Conservation (phyloP, 225 moss, liverwort and hornwort species). For the Asterella californica region DNA sequence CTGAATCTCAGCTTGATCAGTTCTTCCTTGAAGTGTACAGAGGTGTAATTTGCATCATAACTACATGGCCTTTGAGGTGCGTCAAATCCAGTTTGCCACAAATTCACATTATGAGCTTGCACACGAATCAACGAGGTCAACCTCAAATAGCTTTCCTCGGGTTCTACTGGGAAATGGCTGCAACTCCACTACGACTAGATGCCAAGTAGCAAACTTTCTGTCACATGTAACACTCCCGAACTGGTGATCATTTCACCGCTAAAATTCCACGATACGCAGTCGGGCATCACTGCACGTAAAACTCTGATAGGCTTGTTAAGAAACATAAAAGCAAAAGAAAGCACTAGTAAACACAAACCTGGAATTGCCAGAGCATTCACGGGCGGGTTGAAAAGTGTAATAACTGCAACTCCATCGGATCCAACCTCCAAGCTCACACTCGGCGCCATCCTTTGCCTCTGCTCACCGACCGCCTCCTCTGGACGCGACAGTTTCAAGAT, state of each 20-base stretch:
- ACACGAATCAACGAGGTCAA: neutral
- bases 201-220: neutral
- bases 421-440: conserved; percentile 80
- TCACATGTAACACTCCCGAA: too few relatives aligned
- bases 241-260: neutral
- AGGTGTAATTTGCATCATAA: neutral
- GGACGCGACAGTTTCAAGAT: neutral
- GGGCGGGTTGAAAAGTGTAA: conserved; percentile 77
- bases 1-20: neutral
- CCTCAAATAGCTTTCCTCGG: neutral
- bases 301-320: neutral
- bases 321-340: neutral
- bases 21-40: neutral
- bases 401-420: conserved; percentile 81
- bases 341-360: conserved; percentile 38
- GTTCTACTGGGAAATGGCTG: neutral
- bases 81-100: neutral
- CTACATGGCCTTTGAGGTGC: neutral
- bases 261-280: neutral
- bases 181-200: neutral
- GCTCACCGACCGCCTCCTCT: neutral
- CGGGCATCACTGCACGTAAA: neutral
- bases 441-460: conserved; percentile 13
- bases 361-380: conserved; percentile 79
- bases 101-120: neutral